Evolutionary conservation across 805 yeast species (phyloP).

Genomic region (Nakazawaea siamensis): DNA sequence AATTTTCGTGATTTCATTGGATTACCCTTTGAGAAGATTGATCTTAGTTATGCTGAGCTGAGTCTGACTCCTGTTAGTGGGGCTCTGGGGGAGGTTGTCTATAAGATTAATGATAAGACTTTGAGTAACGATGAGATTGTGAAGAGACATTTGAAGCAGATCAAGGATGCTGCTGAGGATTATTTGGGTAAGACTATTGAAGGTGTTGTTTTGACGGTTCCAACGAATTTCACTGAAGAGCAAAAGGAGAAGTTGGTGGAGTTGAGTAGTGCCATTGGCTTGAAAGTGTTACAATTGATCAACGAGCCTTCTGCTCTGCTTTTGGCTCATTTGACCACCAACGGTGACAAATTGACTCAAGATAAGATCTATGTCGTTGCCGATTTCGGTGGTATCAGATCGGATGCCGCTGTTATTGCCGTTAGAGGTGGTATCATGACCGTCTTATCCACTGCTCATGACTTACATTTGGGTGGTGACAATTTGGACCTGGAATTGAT

Average conservation of each 20-base stretch:
- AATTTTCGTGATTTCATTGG: slow-evolving; percentile 95
- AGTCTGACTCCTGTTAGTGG: slow-evolving; percentile 63
- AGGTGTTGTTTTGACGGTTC: slow-evolving; percentile 83
- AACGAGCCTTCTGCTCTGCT: slow-evolving; percentile 91
- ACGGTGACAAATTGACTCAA: slow-evolving; percentile 37
- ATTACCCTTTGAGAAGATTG: slow-evolving; percentile 58
- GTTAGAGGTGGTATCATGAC: slow-evolving; percentile 93
- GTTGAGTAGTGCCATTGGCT: slow-evolving; percentile 63
- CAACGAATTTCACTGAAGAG: slow-evolving; percentile 73
- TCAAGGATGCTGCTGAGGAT: slow-evolving; percentile 86
- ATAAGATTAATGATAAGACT: slow-evolving; percentile 45
- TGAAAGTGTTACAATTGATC: slow-evolving; percentile 78
- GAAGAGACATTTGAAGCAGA: slow-evolving; percentile 73
- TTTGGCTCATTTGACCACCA: slow-evolving; percentile 60
- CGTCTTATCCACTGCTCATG: slow-evolving; percentile 77
- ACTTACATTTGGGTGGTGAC: slow-evolving; percentile 80
- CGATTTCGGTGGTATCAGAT: slow-evolving; percentile 93
- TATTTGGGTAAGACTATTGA: slow-evolving; percentile 76
- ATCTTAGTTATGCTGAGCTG: slow-evolving; percentile 50
- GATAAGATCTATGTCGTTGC: slow-evolving; percentile 86
- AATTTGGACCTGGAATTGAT: slow-evolving; percentile 71
- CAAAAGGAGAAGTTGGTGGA: slow-evolving; percentile 59
- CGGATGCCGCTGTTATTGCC: slow-evolving; percentile 91
- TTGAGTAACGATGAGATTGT: slow-evolving; percentile 72
- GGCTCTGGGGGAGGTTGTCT: slow-evolving; percentile 67